Percentiles rank a stretch among this genome's conserved stretches.
These are phyloP conservation scores for Leccinum subatratum DNA, from an alignment of 1,284 basidiomycete genomes.

Conservation along the genomic window DNA sequence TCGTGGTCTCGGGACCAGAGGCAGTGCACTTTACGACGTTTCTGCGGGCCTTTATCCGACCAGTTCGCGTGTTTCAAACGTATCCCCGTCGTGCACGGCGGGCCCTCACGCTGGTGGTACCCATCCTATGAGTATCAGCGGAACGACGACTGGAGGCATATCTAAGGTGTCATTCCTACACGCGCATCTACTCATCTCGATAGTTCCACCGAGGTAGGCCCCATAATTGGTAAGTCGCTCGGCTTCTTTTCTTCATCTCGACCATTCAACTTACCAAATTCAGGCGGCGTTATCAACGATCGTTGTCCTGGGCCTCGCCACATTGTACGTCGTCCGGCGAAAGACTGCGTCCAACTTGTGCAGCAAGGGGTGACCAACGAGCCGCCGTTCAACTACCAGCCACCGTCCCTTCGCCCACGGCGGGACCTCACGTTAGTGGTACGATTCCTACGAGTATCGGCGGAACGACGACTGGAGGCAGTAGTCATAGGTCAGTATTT, in stretches of 20 bases:
- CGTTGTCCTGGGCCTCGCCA: conserved; percentile 39
- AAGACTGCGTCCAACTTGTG: conserved; percentile 35
- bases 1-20: conserved; percentile 63
- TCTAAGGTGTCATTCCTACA: conserved; percentile 5
- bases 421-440: conserved; percentile 70
- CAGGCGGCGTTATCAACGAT: conserved; percentile 56
- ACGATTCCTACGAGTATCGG: conserved; percentile 56
- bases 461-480: conserved; percentile 24
- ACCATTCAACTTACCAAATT: conserved; percentile 8
- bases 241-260: conserved; percentile 2
- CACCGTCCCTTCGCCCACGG: conserved; percentile 67
- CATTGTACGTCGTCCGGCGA: conserved; percentile 52
- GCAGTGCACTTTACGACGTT: conserved; percentile 56
- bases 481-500: too few species aligned
- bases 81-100: conserved; percentile 69
- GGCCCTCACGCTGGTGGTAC: conserved; percentile 71
- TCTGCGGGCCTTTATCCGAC: conserved; percentile 44
- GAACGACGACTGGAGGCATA: conserved; percentile 24
- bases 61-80: conserved; percentile 49
- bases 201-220: conserved; percentile 47
- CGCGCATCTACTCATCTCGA: conserved; percentile 5
- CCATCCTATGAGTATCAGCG: conserved; percentile 54
- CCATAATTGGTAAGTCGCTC: conserved; percentile 51
- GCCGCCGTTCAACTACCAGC: conserved; percentile 36
- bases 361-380: conserved; percentile 47